These are phyloP conservation scores for Dipteronia dyeriana DNA, from an alignment of 345 rosid species.

Conservation along the genomic window DNA sequence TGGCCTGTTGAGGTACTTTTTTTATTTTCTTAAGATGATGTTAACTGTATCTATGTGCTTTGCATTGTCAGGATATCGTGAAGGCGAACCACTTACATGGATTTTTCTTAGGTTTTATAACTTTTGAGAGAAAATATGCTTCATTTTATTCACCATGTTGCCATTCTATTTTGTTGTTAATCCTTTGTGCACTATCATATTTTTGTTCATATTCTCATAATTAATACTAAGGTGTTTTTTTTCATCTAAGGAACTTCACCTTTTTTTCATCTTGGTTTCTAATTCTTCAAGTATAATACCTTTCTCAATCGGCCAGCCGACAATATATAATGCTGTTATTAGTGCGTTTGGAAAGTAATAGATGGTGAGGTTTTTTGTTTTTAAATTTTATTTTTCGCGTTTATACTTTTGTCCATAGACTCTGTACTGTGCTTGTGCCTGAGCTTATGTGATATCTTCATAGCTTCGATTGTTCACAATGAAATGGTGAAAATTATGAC, in stretches of 20 bases:
- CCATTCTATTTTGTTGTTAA: not conserved
- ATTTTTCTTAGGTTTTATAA: not conserved
- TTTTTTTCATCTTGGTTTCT: not conserved
- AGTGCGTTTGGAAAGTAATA: not conserved
- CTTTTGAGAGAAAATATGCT: not conserved
- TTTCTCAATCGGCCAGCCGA: not conserved
- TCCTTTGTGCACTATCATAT: not conserved
- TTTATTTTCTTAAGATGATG: not conserved
- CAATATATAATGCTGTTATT: not conserved
- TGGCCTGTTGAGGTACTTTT: slow-evolving; percentile 60
- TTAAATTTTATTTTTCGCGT: not conserved
- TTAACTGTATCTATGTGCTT: not conserved
- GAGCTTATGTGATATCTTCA: not conserved
- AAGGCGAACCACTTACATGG: not conserved
- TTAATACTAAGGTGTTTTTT: not conserved
- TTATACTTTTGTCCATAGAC: not conserved
- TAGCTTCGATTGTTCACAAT: not conserved
- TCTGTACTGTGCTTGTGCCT: not conserved
- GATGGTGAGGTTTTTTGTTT: not conserved
- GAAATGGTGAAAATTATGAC: not conserved
- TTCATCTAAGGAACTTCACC: not conserved
- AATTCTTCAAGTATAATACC: not conserved
- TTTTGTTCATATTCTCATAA: not conserved
- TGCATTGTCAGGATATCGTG: not conserved
- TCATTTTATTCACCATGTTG: not conserved